Evolutionary conservation across 768 basidiomycete species (phyloP), one percentile per base, ranked within the genome.

Genomic region (Tricholoma hemisulphureum): DNA sequence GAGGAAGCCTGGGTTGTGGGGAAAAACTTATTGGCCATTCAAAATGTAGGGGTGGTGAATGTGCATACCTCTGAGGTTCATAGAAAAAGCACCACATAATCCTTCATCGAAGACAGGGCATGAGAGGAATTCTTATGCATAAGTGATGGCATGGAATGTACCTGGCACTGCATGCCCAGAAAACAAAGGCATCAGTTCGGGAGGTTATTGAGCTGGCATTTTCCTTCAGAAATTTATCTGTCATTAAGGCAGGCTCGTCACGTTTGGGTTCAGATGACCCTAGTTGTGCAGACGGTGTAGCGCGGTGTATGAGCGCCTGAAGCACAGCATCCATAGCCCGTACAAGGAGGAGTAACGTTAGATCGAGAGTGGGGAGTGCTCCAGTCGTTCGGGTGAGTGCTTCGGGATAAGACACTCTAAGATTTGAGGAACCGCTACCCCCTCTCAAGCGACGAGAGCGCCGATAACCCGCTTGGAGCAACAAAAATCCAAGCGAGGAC

Each of bases 21-120:
- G 18, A 49, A 18, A 57, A 11, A 4, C 23, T 26, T 54, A 50
- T n/a, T n/a, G 26, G 13, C 28, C 46, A 60, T 56, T 53, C 55
- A 18, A 13, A 29, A 8, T 13, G 20, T 24, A 51, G 20, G 26
- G 28, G 8, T 16, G 34, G 48, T 48, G 18, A 34, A 32, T 20
- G 26, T 14, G 61, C 64, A 50, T 65, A 90, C 88, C 87, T 83
- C 60, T 82, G 75, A 4, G 90, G 89, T 65, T 86, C 77, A 63
- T 93, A 92, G 67, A 90, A 86, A 70, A 89, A 93, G 63, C 90
- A 91, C 91, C 91, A 92, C 89, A 92, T 91, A 54, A 92, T 91
- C 65, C 91, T 92, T 66, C 41, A 32, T 41, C n/a, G 51, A 56
- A 48, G 10, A 13, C 50, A 45, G 37, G 28, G 41, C 20, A 7